These are phyloP conservation scores for Mucuna pruriens DNA, from an alignment of 306 rosid species.

Conservation along the genomic window DNA sequence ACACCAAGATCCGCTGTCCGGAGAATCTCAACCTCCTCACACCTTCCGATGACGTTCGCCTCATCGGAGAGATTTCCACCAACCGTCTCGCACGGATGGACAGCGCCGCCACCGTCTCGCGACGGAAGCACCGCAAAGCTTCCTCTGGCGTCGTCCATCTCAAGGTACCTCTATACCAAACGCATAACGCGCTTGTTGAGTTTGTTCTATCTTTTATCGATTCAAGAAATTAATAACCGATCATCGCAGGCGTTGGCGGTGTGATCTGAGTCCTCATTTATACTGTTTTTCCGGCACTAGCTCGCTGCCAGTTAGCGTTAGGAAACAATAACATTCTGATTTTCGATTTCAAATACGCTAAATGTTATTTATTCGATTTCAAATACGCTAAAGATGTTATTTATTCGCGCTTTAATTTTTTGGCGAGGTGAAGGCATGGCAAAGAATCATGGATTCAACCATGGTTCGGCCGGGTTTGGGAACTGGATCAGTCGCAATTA, in stretches of 20 bases:
- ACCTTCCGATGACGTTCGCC: slow-evolving; percentile 57
- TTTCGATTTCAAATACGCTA: not conserved
- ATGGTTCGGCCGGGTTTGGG: no score
- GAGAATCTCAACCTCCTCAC: slow-evolving; percentile 73
- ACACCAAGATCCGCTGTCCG: slow-evolving; percentile 83
- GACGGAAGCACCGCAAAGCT: slow-evolving; percentile 65
- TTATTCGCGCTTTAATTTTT: not conserved
- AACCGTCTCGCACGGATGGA: slow-evolving; percentile 51
- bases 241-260: not conserved
- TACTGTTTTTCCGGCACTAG: slow-evolving; percentile 40
- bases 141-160: slow-evolving; percentile 71
- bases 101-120: slow-evolving; percentile 14
- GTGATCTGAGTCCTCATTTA: slow-evolving; percentile 40
- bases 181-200: not conserved
- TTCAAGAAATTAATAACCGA: not conserved
- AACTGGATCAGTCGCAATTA: not conserved
- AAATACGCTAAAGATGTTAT: not conserved
- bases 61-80: slow-evolving; percentile 81
- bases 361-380: not conserved
- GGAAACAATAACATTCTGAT: not conserved
- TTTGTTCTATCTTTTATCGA: not conserved
- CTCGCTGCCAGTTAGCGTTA: slow-evolving; percentile 9
- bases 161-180: slow-evolving; percentile 58
- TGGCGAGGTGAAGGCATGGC: not conserved
- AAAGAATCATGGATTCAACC: slow-evolving; percentile 13